Percentiles rank a stretch among this genome's conserved stretches.
Evolutionary conservation across 2,329 filamentous ascomycete genomes (phyloP).

Genomic region (Aspergillus uvarum): DNA sequence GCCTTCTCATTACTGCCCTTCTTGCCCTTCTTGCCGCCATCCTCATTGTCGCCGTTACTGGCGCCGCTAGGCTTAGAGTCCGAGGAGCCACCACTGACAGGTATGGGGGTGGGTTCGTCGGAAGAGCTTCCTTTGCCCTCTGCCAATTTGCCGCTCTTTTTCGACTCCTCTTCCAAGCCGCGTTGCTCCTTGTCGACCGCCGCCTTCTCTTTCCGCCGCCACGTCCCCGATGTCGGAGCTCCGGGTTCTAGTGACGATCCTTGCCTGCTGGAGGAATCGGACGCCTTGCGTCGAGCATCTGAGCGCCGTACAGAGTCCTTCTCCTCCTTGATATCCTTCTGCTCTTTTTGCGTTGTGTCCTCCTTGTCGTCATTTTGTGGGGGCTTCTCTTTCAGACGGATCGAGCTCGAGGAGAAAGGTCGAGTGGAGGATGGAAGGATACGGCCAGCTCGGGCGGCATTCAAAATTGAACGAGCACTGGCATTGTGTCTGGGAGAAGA

Average conservation of each 20-base stretch:
- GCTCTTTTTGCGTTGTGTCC: constrained; percentile 29
- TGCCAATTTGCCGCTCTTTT: constrained; percentile 38
- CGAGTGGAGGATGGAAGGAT: constrained; percentile 33
- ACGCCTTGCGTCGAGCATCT: constrained; percentile 42
- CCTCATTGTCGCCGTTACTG: constrained; percentile 54
- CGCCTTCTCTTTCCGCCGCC: constrained; percentile 43
- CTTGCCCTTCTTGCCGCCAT: constrained; percentile 68
- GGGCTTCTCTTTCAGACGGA: constrained; percentile 58
- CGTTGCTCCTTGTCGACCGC: constrained; percentile 41
- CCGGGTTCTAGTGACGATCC: constrained; percentile 27
- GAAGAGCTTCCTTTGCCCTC: constrained; percentile 51
- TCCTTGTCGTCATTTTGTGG: constrained; percentile 44
- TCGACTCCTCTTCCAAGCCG: constrained; percentile 40
- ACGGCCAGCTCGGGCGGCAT: constrained; percentile 24
- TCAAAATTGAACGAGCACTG: constrained; percentile 28
- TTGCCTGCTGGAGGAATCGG: constrained; percentile 37
- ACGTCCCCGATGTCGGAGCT: constrained; percentile 34
- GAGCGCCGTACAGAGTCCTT: constrained; percentile 47
- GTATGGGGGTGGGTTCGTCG: constrained; percentile 48
- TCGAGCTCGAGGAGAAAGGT: constrained; percentile 47
- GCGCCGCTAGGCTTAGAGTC: constrained; percentile 58
- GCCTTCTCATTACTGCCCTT: constrained; percentile 69
- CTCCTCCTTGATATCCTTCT: constrained; percentile 31
- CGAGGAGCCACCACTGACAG: constrained; percentile 33
- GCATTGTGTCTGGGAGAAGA: constrained; percentile 34